Conservation (phyloP, 1,139 yeast genomes). For the Blastobotrys indianensis region DNA sequence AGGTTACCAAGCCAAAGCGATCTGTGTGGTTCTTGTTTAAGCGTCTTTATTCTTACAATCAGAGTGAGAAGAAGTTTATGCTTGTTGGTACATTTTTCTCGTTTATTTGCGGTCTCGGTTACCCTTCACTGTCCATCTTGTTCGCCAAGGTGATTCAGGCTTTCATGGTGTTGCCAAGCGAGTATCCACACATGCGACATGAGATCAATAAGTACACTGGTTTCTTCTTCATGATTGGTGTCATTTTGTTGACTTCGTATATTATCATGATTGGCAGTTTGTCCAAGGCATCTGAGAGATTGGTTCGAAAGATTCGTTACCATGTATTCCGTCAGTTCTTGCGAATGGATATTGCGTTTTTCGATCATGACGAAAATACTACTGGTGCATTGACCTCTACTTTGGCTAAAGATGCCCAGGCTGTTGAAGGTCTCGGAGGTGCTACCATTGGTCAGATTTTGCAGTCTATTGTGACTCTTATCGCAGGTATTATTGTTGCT, state of each 20-base stretch:
- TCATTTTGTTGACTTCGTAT: slow-evolving; percentile 31
- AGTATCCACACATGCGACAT: slow-evolving; percentile 31
- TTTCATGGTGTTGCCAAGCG: slow-evolving; percentile 32
- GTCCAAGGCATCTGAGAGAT: slow-evolving; percentile 27
- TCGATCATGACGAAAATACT: slow-evolving; percentile 54
- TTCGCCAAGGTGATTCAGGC: slow-evolving; percentile 36
- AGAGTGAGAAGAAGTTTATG: slow-evolving; percentile 26
- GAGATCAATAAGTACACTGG: slow-evolving; percentile 35
- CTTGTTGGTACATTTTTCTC: slow-evolving; percentile 32
- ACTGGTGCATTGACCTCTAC: slow-evolving; percentile 81
- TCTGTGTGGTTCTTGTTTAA: slow-evolving; percentile 18
- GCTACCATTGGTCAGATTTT: slow-evolving; percentile 75
- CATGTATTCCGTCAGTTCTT: slow-evolving; percentile 36
- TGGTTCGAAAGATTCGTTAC: slow-evolving; percentile 33
- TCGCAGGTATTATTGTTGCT: slow-evolving; percentile 67
- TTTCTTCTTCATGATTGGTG: slow-evolving; percentile 38
- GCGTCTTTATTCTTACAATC: slow-evolving; percentile 29
- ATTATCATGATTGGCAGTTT: slow-evolving; percentile 30
- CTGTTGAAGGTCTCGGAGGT: slow-evolving; percentile 79
- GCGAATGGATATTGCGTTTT: slow-evolving; percentile 78
- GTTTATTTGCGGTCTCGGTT: slow-evolving; percentile 36
- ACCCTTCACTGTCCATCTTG: slow-evolving; percentile 37
- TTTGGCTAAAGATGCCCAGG: slow-evolving; percentile 76
- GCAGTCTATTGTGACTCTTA: slow-evolving; percentile 66
- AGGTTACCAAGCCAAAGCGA: slow-evolving; percentile 10